Base-by-base conservation (phyloP, 257 asterid genomes). In the Solanum bulbocastanum region DNA sequence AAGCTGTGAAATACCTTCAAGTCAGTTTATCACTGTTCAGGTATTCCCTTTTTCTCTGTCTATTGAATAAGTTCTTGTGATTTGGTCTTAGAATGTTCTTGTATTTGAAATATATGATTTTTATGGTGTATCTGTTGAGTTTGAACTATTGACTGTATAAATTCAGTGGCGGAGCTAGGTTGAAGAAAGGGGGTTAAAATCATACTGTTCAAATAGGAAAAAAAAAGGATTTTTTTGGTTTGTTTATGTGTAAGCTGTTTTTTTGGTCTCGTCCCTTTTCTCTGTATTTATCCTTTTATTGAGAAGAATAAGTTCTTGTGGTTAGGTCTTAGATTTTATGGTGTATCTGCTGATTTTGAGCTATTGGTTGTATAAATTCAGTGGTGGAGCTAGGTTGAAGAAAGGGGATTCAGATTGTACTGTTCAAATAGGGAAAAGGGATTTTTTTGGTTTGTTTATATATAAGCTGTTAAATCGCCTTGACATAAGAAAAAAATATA, bases 11-110 rank as follows among this genome's bases (percentile, higher is more conserved):
- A 42, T 88, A 92, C 83, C 99, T 97, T 46, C 99, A 97, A 94
- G 90, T 94, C 91, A 93, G 95, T 87, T 96, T 97, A 88, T 95
- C 98, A 7, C 93, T 92, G 4, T 96, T 96, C 98, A 97, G 99
- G 99, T 97, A 46, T n/a, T n/a, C 40, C 23, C 74, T 9, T 81
- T 49, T 79, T n/a, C 37, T 15, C 10, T 46, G 36, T 37, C 20
- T 68, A 27, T 25, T 42, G 25, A 25, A 36, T 10, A 20, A 30
- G 20, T 32, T 82, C 16, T 46, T 46, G 16, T 18, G 30, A 25
- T 82, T 49, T 14, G 25, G 44, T 10, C 3, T 18, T 81, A 9
- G 20, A 46, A 16, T 81, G 85, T 4, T 15, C 5, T 81, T 46
- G 18, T 30, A 52, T 18, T 44, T 81, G 30, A 30, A 46, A 44